A percentile compares a stretch with the other conserved stretches of the same genome.
phyloP scores from a whole-genome alignment of 1,139 yeast genomes.

The Sugiyamaella paludigena region DNA sequence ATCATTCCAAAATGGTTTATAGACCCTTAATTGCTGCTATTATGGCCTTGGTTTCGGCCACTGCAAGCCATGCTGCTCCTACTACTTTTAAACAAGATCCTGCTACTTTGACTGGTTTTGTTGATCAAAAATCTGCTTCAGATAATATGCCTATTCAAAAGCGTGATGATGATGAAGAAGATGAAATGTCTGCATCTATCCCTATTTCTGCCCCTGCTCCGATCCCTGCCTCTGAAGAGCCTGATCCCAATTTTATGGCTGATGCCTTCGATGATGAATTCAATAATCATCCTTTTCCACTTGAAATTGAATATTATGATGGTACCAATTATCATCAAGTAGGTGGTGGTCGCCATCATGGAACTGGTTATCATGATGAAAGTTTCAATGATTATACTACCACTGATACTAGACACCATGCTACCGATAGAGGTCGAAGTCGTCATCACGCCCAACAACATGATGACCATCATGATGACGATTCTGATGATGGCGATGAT shows the following conservation, averaged over 20 bases:
- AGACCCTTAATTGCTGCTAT: slow-evolving; percentile 9
- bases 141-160: not conserved
- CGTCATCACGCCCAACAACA: slow-evolving; percentile 4
- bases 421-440: not conserved
- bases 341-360: not conserved
- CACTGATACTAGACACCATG: no score
- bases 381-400: not conserved
- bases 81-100: not conserved
- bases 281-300: not conserved
- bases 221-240: no score
- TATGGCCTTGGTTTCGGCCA: slow-evolving; percentile 1
- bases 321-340: not conserved
- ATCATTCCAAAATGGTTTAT: slow-evolving; percentile 1
- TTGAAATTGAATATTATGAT: not conserved
- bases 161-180: slow-evolving; percentile 10
- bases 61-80: slow-evolving; percentile 5
- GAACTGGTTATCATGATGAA: not conserved
- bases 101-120: not conserved
- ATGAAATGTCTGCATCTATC: not conserved
- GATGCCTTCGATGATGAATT: no score
- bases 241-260: no score
- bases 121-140: not conserved
- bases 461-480: slow-evolving; percentile 6
- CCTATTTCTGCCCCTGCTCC: no score
- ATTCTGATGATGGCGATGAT: slow-evolving; percentile 4